Evolutionary conservation across 345 rosid genomes (phyloP), one percentile per base, ranked within the genome.

Genomic region (Linum tenue): DNA sequence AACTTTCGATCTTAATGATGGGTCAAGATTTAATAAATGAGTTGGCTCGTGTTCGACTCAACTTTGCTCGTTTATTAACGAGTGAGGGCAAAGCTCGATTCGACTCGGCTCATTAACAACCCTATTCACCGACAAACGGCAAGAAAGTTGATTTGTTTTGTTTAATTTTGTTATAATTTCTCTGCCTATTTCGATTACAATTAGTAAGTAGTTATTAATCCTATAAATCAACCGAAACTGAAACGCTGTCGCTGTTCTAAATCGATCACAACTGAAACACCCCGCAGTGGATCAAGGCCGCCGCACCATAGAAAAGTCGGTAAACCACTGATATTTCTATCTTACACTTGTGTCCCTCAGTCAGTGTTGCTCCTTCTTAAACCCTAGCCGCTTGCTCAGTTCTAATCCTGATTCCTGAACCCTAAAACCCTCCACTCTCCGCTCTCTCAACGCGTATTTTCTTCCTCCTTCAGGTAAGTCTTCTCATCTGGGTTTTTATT

Each of bases 221-320:
- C 31, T 22, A 22, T 22, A 22, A 22, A 22, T 22, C 31, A 22
- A 22, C 31, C 31, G 31, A 22, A n/a, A n/a, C n/a, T n/a, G n/a
- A n/a, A 22, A 22, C 31, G 31, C 31, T 22, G 1, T 22, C 31
- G 31, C 31, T 22, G 31, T 39, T 2, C 17, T 39, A 31, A 51
- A 57, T 3, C n/a, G 56, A 22, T 39, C 11, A 39, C 5, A 66
- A 2, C 10, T 6, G 4, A 55, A 22, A 17, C 31, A 53, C 10
- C 64, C 71, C 86, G 96, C 96, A 89, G 95, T 0, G 87, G 4
- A 74, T 79, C 6, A 0, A 38, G 0, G 36, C 39, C 59, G 31
- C 3, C 2, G 14, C 9, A 14, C 6, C 12, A 5, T 37, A 8
- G 1, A 39, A 40, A 31, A 66, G 48, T 22, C 12, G 7, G 36